These are phyloP conservation scores for Crepidotus sp. DNA, from an alignment of 1,284 basidiomycete species.

Conservation along the genomic window DNA sequence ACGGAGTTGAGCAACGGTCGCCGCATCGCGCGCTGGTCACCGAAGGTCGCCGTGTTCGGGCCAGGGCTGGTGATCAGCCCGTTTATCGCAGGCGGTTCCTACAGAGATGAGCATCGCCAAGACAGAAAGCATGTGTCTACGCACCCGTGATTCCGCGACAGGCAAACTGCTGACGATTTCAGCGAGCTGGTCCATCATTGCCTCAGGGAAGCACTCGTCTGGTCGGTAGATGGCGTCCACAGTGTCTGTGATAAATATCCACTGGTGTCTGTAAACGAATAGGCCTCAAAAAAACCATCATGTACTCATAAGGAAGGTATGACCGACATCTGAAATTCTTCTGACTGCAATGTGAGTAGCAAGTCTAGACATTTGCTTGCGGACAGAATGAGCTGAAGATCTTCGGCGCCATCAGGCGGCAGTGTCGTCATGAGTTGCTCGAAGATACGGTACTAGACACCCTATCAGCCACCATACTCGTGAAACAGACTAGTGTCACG, in stretches of 20 bases:
- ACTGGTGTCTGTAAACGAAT: constrained; percentile 73
- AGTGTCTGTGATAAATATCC: constrained; percentile 98
- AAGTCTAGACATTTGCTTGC: constrained; percentile 94
- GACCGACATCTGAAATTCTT: constrained; percentile 93
- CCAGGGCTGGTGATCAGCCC: constrained; percentile 20
- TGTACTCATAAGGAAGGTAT: neutral
- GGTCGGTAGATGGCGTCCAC: constrained; percentile 90
- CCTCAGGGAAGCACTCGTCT: constrained; percentile 75
- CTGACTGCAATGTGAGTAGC: constrained; percentile 84
- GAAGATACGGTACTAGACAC: constrained; percentile 60
- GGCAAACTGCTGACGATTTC: constrained; percentile 68
- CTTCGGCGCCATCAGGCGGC: constrained; percentile 73
- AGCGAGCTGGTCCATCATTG: constrained; percentile 87
- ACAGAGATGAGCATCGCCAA: neutral
- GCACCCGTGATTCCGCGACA: constrained; percentile 23
- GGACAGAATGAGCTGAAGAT: constrained; percentile 73
- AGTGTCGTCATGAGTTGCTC: constrained; percentile 57
- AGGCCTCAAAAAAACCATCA: constrained; percentile 1
- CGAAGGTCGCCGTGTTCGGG: constrained; percentile 22
- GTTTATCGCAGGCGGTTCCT: constrained; percentile 20
- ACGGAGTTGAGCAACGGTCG: constrained; percentile 63
- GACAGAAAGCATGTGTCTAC: constrained; percentile 24
- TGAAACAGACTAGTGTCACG: constrained; percentile 22
- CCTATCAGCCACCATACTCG: constrained; percentile 14
- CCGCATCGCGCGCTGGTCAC: constrained; percentile 39